Evolutionary conservation across 2,329 filamentous ascomycete species (phyloP), one percentile per base, ranked within the genome.

Genomic region (Colletotrichum trifolii): DNA sequence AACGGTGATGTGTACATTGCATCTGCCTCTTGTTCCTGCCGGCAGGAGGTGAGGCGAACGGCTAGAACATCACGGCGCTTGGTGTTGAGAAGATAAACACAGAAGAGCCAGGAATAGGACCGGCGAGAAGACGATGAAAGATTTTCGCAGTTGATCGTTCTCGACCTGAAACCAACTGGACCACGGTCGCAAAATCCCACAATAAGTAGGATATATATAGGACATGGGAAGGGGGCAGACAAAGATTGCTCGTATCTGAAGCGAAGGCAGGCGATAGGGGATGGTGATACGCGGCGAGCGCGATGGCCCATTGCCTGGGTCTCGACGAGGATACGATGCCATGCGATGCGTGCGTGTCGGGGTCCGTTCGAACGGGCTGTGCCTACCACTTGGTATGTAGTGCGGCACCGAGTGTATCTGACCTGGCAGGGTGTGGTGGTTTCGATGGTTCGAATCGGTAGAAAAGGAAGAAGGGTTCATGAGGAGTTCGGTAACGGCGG

Each of bases 321-420:
- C 25, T 25, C 25, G 25, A 25, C 25, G 25, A 25, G 25, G 4
- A 25, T 25, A 25, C 25, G 25, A 25, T 25, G 25, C 60, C 60
- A 59, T 25, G 54, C 40, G 42, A 60, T 40, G 55, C 48, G 42
- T 64, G 60, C 60, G 55, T 49, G 55, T 64, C 48, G 49, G 55
- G 60, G 55, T 60, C 60, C 55, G 49, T 64, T 64, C 47, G 60
- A 53, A 54, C 54, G 40, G 54, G 55, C 55, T 42, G 48, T 54
- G 48, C 40, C 47, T 63, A 50, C 17, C 3, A 25, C 25, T 25
- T 25, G 4, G 25, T 25, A 25, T 25, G 25, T 25, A 5, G 52
- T 63, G 60, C 48, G 60, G 40, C 54, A 25, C 25, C 25, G 25
- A 25, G 25, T 25, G 25, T 25, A 25, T 25, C 25, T 25, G 25